Percentiles rank a stretch among this genome's conserved stretches.
These are phyloP conservation scores for Pistacia atlantica DNA, from an alignment of 345 rosid genomes.

Conservation along the genomic window DNA sequence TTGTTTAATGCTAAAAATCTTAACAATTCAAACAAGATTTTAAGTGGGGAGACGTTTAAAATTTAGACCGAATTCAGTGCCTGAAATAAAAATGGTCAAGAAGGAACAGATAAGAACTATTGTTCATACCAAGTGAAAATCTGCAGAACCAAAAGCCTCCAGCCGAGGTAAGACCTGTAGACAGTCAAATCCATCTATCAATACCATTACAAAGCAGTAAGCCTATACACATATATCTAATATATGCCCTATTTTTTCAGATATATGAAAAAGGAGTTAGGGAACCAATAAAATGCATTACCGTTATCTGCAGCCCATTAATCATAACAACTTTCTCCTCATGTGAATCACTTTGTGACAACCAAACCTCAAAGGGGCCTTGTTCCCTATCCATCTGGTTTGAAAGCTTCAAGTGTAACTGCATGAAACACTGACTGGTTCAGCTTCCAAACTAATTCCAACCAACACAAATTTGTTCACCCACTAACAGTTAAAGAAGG, in stretches of 20 bases:
- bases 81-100: background rate
- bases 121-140: slow-evolving; percentile 69
- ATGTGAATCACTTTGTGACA: slow-evolving; percentile 56
- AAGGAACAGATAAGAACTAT: slow-evolving; percentile 5
- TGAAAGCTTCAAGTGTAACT: slow-evolving; percentile 75
- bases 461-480: background rate
- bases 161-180: slow-evolving; percentile 68
- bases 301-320: slow-evolving; percentile 85
- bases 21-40: background rate
- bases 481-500: slow-evolving; percentile 1
- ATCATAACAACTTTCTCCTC: slow-evolving; percentile 70
- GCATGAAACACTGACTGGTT: slow-evolving; percentile 23
- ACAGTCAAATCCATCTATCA: slow-evolving; percentile 14
- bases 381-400: slow-evolving; percentile 73
- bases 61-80: background rate
- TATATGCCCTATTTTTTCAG: background rate
- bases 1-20: too few relatives aligned
- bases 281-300: slow-evolving; percentile 32
- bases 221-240: background rate
- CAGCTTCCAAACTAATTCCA: slow-evolving; percentile 25
- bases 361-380: slow-evolving; percentile 84
- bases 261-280: background rate
- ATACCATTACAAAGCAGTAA: slow-evolving; percentile 9
- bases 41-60: too few relatives aligned
- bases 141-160: slow-evolving; percentile 67